A percentile compares a stretch with the other conserved stretches of the same genome.
These are phyloP conservation scores for Acacia crassicarpa DNA, from an alignment of 306 rosid genomes.

Conservation along the genomic window DNA sequence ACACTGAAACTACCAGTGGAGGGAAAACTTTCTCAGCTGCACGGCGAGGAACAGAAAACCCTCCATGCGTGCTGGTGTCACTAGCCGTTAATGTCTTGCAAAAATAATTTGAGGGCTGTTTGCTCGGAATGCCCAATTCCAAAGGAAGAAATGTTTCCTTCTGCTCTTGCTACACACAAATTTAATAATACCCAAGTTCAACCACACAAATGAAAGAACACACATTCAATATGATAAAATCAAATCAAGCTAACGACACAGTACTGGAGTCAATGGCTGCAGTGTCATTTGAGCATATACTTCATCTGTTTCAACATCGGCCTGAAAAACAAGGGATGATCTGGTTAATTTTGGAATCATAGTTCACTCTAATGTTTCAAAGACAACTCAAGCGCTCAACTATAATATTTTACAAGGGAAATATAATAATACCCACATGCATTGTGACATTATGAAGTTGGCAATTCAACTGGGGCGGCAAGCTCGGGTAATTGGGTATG, in stretches of 20 bases:
- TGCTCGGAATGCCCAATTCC: slow-evolving; percentile 90
- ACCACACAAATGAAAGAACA: not conserved
- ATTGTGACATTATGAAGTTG: slow-evolving; percentile 88
- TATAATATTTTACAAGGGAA: not conserved
- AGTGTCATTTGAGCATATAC: slow-evolving; percentile 94
- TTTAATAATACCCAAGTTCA: slow-evolving; percentile 19
- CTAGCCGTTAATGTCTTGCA: slow-evolving; percentile 96
- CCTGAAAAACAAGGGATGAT: slow-evolving; percentile 62
- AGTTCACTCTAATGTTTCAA: slow-evolving; percentile 10
- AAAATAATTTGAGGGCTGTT: slow-evolving; percentile 90
- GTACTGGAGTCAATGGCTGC: slow-evolving; percentile 83
- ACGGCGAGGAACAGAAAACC: slow-evolving; percentile 97
- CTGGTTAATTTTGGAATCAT: slow-evolving; percentile 7
- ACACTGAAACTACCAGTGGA: slow-evolving; percentile 59
- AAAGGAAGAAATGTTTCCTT: slow-evolving; percentile 92
- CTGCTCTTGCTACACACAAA: slow-evolving; percentile 70
- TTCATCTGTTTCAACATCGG: slow-evolving; percentile 92
- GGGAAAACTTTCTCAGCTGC: slow-evolving; percentile 97
- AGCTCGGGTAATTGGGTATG: slow-evolving; percentile 84
- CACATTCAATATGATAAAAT: not conserved
- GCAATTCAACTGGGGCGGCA: slow-evolving; percentile 84
- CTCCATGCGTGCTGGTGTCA: slow-evolving; percentile 96
- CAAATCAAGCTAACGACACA: not conserved
- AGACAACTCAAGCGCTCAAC: not conserved
- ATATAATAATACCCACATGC: slow-evolving; percentile 70